Percentiles rank a stretch among this genome's conserved stretches.
phyloP scores from a whole-genome alignment of 2,329 filamentous ascomycete genomes.

The Cercospora brassicicola region DNA sequence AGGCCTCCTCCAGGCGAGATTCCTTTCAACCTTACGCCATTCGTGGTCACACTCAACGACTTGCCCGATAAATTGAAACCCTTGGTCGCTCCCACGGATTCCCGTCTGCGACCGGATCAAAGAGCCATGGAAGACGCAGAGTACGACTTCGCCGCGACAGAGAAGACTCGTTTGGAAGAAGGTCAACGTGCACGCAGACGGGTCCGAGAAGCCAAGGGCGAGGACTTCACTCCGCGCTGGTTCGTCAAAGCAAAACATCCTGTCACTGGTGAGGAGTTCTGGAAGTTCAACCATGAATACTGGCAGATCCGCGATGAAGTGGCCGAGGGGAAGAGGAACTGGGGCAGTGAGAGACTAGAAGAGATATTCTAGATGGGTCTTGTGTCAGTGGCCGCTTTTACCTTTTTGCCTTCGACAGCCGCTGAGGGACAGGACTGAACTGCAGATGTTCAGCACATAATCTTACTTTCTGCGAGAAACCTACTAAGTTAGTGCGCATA shows the following conservation, averaged over 20 bases:
- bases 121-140: constrained; percentile 98
- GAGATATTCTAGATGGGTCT: constrained; percentile 62
- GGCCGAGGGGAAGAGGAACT: constrained; percentile 60
- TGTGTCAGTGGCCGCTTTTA: neutral
- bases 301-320: constrained; percentile 73
- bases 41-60: constrained; percentile 91
- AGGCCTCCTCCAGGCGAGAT: constrained; percentile 68
- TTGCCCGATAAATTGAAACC: constrained; percentile 77
- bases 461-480: neutral
- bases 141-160: constrained; percentile 86
- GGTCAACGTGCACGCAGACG: constrained; percentile 77
- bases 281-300: constrained; percentile 85
- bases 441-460: neutral
- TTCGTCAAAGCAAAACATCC: constrained; percentile 73
- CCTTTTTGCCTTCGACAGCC: neutral
- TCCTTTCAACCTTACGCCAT: constrained; percentile 95
- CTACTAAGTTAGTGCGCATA: neutral
- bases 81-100: constrained; percentile 87
- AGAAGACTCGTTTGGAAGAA: constrained; percentile 94
- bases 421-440: neutral
- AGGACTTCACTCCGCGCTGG: constrained; percentile 83
- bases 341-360: constrained; percentile 66
- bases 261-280: constrained; percentile 83
- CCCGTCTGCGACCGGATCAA: constrained; percentile 88
- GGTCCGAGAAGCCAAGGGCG: constrained; percentile 71